Evolutionary conservation across 2,329 filamentous ascomycete genomes (phyloP).

Genomic region (Pseudocercospora musae): DNA sequence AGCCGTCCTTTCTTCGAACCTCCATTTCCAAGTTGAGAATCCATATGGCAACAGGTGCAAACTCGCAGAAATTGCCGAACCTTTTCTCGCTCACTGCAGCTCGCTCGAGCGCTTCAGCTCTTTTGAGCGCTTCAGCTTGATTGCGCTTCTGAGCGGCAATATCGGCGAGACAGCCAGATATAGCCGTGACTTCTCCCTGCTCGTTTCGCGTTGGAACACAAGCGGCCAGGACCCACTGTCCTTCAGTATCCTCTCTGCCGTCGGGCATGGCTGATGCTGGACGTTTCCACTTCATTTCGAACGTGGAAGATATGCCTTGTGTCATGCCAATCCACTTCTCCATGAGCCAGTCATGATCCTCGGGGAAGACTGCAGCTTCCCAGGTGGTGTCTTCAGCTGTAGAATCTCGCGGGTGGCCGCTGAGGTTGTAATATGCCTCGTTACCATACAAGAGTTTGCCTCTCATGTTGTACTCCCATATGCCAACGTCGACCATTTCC

Average conservation of each 20-base stretch:
- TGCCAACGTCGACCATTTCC: slow-evolving; percentile 24
- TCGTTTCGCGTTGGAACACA: slow-evolving; percentile 20
- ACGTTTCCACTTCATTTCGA: slow-evolving; percentile 24
- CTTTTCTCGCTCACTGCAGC: slow-evolving; percentile 39
- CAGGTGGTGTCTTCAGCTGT: slow-evolving; percentile 5
- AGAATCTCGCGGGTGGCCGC: slow-evolving; percentile 15
- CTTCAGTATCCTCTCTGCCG: slow-evolving; percentile 12
- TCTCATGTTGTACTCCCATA: slow-evolving; percentile 22
- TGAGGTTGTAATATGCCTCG: slow-evolving; percentile 21
- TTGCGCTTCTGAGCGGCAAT: slow-evolving; percentile 27
- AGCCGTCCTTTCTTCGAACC: neutral
- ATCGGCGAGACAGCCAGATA: slow-evolving; percentile 28
- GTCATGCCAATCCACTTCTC: slow-evolving; percentile 14
- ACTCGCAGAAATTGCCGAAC: slow-evolving; percentile 26
- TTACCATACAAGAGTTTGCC: slow-evolving; percentile 23
- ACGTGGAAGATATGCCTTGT: slow-evolving; percentile 16
- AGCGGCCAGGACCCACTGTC: slow-evolving; percentile 25
- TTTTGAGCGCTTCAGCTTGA: slow-evolving; percentile 39
- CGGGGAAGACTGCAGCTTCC: slow-evolving; percentile 18
- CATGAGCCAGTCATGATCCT: slow-evolving; percentile 14
- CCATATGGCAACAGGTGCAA: slow-evolving; percentile 38
- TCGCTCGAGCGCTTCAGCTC: slow-evolving; percentile 39
- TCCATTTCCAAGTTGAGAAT: slow-evolving; percentile 19
- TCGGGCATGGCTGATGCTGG: slow-evolving; percentile 3
- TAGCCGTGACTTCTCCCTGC: slow-evolving; percentile 16